Conservation (phyloP, 495 filamentous ascomycete species). For the Aspergillus haitiensis region DNA sequence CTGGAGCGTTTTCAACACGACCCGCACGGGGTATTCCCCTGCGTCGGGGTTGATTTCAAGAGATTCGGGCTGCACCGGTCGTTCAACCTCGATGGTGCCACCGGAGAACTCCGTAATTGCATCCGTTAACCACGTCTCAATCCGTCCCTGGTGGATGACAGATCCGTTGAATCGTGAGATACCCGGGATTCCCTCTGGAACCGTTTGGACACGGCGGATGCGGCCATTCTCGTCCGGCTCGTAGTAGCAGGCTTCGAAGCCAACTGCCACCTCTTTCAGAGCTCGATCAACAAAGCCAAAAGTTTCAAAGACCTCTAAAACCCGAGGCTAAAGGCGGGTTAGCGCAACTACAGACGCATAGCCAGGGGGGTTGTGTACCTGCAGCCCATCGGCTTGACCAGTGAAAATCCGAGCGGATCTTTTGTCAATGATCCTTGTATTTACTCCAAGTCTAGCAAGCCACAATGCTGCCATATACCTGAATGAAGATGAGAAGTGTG, state of each 20-base stretch:
- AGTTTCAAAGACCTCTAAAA: conserved; percentile 64
- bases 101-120: conserved; percentile 35
- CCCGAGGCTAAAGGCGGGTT: conserved; percentile 35
- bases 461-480: conserved; percentile 62
- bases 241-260: conserved; percentile 44
- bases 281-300: conserved; percentile 63
- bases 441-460: conserved; percentile 60
- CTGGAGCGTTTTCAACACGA: no score
- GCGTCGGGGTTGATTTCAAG: conserved; percentile 42
- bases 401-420: conserved; percentile 51
- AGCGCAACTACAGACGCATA: no score
- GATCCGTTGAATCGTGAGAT: conserved; percentile 23
- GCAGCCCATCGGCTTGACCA: conserved; percentile 63
- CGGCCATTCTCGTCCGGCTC: conserved; percentile 2
- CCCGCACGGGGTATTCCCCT: no score
- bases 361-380: conserved; percentile 13
- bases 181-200: conserved; percentile 2
- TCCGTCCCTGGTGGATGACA: conserved; percentile 55
- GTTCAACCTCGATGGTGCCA: conserved; percentile 50
- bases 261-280: conserved; percentile 59
- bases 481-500: no score
- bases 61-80: conserved; percentile 46
- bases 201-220: conserved; percentile 1
- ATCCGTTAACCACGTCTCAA: conserved; percentile 58
- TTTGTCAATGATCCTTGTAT: conserved; percentile 62